These are phyloP conservation scores for Clavispora asparagi DNA, from an alignment of 805 yeast genomes.

Conservation along the genomic window DNA sequence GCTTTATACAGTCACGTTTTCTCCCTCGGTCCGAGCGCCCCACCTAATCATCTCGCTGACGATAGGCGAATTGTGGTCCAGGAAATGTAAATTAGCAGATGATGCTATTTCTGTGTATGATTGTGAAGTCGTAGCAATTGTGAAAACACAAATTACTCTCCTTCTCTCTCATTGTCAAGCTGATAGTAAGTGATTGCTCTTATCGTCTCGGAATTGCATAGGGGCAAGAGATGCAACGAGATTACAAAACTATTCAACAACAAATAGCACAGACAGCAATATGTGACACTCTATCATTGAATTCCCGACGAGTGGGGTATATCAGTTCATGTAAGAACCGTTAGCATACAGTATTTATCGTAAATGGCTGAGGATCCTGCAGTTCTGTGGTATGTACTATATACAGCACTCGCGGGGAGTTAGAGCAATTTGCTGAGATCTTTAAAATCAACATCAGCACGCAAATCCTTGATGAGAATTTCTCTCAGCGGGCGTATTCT, in stretches of 20 bases:
- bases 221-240: no score
- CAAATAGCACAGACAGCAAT: no score
- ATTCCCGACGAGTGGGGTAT: neutral
- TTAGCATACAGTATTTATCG: neutral
- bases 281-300: no score
- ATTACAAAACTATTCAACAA: no score
- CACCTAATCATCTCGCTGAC: neutral
- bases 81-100: no score
- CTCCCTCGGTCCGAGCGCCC: conserved; percentile 2
- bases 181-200: no score
- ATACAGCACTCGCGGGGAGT: neutral
- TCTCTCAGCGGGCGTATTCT: conserved; percentile 40
- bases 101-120: no score
- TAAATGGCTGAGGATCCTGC: neutral
- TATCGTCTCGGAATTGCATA: no score
- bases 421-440: conserved; percentile 39
- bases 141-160: no score
- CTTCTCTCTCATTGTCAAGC: no score
- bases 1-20: neutral
- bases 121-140: no score
- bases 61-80: neutral
- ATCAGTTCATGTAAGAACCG: neutral
- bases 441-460: conserved; percentile 46
- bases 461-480: conserved; percentile 46
- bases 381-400: neutral